Percentiles rank a stretch among this genome's conserved stretches.
These are phyloP conservation scores for Populus hybrid DNA, from an alignment of 441 rosid genomes.

Conservation along the genomic window DNA sequence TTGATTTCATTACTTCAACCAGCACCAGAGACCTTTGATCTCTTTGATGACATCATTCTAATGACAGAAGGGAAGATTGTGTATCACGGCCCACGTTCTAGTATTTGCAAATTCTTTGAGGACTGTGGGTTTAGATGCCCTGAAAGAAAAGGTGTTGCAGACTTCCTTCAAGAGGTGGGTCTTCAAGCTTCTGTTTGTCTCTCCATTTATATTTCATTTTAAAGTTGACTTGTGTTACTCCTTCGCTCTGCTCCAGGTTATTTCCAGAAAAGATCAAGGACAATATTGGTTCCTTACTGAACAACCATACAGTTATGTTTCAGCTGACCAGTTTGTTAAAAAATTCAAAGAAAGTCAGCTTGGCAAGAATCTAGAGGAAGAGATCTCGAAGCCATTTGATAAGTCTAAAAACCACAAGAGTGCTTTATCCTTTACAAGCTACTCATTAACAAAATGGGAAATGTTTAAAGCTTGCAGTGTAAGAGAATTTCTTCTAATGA, in stretches of 20 bases:
- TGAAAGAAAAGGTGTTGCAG: conserved; percentile 41
- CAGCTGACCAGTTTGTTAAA: conserved; percentile 32
- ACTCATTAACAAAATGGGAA: conserved; percentile 48
- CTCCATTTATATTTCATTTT: background rate
- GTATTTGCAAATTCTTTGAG: conserved; percentile 34
- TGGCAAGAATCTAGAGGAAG: conserved; percentile 35
- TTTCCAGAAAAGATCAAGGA: conserved; percentile 61
- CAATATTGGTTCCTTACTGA: conserved; percentile 50
- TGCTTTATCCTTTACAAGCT: conserved; percentile 32
- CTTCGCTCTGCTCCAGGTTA: conserved; percentile 34
- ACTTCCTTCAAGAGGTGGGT: conserved; percentile 42
- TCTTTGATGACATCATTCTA: conserved; percentile 38
- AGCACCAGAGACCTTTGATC: conserved; percentile 38
- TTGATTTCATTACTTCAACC: conserved; percentile 46
- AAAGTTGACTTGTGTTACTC: background rate
- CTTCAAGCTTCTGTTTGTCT: background rate
- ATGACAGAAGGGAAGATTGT: conserved; percentile 42
- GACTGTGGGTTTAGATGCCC: conserved; percentile 39
- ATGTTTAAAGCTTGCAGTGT: conserved; percentile 54
- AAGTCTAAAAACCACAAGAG: conserved; percentile 36
- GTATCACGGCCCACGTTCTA: conserved; percentile 35
- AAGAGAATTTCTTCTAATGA: conserved; percentile 57
- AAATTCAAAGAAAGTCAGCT: conserved; percentile 31
- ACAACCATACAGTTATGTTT: conserved; percentile 30
- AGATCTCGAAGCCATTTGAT: conserved; percentile 34